Evolutionary conservation across 2,329 filamentous ascomycete species (phyloP), one percentile per base, ranked within the genome.

Genomic region (Talaromyces albobiverticillius): DNA sequence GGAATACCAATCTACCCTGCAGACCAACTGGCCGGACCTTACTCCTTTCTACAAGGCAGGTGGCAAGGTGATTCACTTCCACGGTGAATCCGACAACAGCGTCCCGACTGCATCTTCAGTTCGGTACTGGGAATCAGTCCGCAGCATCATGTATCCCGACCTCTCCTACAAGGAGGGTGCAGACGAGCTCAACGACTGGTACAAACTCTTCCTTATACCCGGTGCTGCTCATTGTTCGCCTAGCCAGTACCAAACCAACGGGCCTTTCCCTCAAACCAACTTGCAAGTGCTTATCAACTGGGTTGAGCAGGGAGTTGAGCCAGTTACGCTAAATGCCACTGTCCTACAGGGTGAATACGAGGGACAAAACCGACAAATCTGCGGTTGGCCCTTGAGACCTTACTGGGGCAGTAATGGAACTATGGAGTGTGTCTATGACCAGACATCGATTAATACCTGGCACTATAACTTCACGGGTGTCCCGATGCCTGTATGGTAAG

Each of bases 21-120:
- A 83, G 60, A 83, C 80, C 8, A 82, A 76, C 1, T 61, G 76
- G 22, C 78, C 79, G 0, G 81, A 84, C 58, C 70, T 84, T 0
- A 78, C 76, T 0, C 59, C 69, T 8, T 82, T 82, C 70, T 68
- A 78, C 29, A 54, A 68, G 2, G 60, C 70, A 0, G 81, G 81
- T 22, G 81, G 79, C 49, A 84, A 84, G 65, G 66, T 84, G 3
- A 67, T 85, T 10, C 80, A 83, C 64, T 82, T 76, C 69, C 81
- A 84, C 66, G 81, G 81, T 51, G 80, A 84, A 65, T 78, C 76
- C 1, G 82, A 84, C 63, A 64, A 71, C 14, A 76, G 72, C 7
- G 70, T 85, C 56, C 81, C 81, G 1, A 64, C 81, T 1, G 79
- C 71, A 4, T 81, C 79, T 0, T 82, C 79, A 0, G 75, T 82